Evolutionary conservation across 2,329 filamentous ascomycete genomes (phyloP).

Genomic region (Didymella glomerata): DNA sequence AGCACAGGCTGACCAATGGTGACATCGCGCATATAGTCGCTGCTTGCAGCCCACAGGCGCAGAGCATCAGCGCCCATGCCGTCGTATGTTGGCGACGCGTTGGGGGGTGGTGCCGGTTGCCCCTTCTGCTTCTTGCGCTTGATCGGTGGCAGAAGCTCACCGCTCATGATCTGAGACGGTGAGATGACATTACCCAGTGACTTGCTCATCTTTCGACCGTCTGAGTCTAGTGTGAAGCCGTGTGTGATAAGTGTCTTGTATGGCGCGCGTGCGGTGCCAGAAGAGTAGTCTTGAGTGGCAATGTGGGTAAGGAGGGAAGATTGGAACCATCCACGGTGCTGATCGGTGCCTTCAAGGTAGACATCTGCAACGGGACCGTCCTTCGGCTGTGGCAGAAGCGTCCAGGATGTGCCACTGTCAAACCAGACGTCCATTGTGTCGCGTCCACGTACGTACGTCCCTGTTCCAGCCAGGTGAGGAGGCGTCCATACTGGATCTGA

Average conservation of each 20-base stretch:
- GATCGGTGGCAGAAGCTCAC: constrained; percentile 75
- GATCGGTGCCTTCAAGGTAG: constrained; percentile 93
- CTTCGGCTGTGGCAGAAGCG: constrained; percentile 47
- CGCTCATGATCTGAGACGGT: constrained; percentile 84
- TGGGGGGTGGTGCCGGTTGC: constrained; percentile 42
- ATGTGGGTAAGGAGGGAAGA: constrained; percentile 90
- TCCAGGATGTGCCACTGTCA: constrained; percentile 96
- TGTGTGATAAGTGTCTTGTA: constrained; percentile 94
- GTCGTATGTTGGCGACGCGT: constrained; percentile 62
- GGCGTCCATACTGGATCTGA: constrained; percentile 83
- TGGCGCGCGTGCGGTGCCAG: constrained; percentile 61
- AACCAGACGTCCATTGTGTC: constrained; percentile 99
- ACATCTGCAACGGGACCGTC: constrained; percentile 72
- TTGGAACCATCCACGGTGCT: constrained; percentile 98
- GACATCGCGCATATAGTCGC: constrained; percentile 90
- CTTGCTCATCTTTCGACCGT: constrained; percentile 99
- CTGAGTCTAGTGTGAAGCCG: constrained; percentile 87
- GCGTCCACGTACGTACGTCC: constrained; percentile 74
- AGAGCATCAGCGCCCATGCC: constrained; percentile 85
- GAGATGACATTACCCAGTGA: constrained; percentile 88
- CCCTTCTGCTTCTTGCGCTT: constrained; percentile 69
- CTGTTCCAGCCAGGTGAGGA: constrained; percentile 63
- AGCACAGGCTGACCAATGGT: constrained; percentile 81
- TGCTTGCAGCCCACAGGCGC: constrained; percentile 88
- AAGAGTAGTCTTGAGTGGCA: constrained; percentile 61